Conservation (phyloP, 768 basidiomycete genomes). For the Lactifluus subvellereus region DNA sequence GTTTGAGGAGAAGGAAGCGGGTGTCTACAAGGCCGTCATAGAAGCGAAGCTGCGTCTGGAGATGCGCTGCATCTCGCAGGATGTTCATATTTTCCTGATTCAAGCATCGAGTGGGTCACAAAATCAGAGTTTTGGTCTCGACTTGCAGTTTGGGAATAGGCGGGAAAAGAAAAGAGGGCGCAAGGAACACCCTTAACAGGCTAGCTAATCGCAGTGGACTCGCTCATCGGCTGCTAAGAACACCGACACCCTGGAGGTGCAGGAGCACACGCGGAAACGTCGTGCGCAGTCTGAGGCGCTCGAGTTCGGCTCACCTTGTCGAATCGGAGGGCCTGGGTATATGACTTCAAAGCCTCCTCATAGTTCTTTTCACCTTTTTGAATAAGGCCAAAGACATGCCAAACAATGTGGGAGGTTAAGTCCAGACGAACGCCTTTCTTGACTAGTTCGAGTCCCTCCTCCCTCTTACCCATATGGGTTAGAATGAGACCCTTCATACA, state of each 20-base stretch:
- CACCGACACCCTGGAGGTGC: background rate
- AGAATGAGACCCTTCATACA: slow-evolving; percentile 94
- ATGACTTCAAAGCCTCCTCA: slow-evolving; percentile 89
- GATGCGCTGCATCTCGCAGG: slow-evolving; percentile 80
- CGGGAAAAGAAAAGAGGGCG: background rate
- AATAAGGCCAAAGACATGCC: slow-evolving; percentile 96
- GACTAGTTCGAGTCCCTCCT: slow-evolving; percentile 76
- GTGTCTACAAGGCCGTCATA: slow-evolving; percentile 78
- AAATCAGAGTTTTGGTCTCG: slow-evolving; percentile 5
- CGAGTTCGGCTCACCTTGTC: slow-evolving; percentile 62
- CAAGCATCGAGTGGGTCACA: background rate
- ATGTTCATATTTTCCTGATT: slow-evolving; percentile 89
- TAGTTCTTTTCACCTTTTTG: slow-evolving; percentile 94
- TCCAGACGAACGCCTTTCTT: slow-evolving; percentile 80
- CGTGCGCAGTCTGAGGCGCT: background rate
- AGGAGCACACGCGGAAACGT: slow-evolving; percentile 1
- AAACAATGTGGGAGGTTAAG: slow-evolving; percentile 87
- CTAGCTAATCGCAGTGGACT: background rate
- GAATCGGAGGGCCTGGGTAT: slow-evolving; percentile 79
- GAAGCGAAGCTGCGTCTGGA: slow-evolving; percentile 82
- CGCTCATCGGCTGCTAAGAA: background rate
- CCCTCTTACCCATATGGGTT: slow-evolving; percentile 72
- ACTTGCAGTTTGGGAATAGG: slow-evolving; percentile 1
- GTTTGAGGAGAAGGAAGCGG: slow-evolving; percentile 68
- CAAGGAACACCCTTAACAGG: background rate